Evolutionary conservation across 1,139 yeast species (phyloP).

Genomic region (Scheffersomyces lignicola): DNA sequence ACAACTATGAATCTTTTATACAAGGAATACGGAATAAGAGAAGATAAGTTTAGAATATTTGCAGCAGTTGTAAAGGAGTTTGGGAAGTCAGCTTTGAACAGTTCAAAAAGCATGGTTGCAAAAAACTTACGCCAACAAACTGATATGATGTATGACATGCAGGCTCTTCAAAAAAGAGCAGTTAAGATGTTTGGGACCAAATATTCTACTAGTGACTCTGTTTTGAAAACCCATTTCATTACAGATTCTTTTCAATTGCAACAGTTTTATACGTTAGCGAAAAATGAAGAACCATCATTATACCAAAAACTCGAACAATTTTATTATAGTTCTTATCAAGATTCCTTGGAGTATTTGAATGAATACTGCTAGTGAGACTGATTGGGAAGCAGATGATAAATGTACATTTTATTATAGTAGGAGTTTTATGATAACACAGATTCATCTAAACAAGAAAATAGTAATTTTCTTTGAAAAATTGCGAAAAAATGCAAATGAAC

Average conservation of each 20-base stretch:
- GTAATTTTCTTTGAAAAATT: too few relatives aligned
- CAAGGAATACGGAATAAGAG: slow-evolving; percentile 1
- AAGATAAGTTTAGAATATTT: neutral
- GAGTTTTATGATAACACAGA: too few relatives aligned
- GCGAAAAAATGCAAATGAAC: too few relatives aligned
- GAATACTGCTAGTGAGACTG: too few relatives aligned
- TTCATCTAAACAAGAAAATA: too few relatives aligned
- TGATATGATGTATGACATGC: slow-evolving; percentile 2
- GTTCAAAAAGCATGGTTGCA: neutral
- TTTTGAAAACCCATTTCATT: neutral
- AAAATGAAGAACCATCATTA: neutral
- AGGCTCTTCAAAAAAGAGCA: neutral
- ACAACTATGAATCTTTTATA: neutral
- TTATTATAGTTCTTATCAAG: too few relatives aligned
- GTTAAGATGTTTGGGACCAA: slow-evolving; percentile 2
- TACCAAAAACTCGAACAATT: slow-evolving; percentile 1
- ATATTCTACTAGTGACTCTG: slow-evolving; percentile 3
- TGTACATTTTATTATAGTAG: too few relatives aligned
- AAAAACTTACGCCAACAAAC: neutral
- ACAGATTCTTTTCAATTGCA: neutral
- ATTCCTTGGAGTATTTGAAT: too few relatives aligned
- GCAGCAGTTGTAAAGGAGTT: neutral
- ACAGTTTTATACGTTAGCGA: neutral
- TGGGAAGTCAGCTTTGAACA: neutral
- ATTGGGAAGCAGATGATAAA: too few relatives aligned